These are phyloP conservation scores for Ustulina deusta DNA, from an alignment of 2,329 filamentous ascomycete genomes.

Conservation along the genomic window DNA sequence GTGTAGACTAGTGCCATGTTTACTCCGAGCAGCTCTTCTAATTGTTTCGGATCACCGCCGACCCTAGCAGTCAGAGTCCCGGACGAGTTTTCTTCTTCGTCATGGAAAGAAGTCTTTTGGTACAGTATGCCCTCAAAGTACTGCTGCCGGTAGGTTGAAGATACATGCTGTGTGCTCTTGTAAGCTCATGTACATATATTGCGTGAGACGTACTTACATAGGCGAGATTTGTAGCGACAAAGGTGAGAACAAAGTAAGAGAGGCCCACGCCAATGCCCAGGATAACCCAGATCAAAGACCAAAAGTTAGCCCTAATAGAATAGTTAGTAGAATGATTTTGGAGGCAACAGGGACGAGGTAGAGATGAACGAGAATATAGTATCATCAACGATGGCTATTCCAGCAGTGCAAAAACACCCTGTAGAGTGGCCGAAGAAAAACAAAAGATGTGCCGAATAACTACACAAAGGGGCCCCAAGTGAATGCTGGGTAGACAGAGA, in stretches of 20 bases:
- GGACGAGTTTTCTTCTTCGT: constrained; percentile 68
- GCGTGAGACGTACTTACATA: constrained; percentile 45
- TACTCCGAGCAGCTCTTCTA: constrained; percentile 72
- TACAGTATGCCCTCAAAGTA: constrained; percentile 71
- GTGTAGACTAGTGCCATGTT: constrained; percentile 73
- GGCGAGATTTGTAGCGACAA: constrained; percentile 60
- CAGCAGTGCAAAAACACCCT: background rate
- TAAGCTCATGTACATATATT: constrained; percentile 23
- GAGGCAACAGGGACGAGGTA: background rate
- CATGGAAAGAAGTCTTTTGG: constrained; percentile 71
- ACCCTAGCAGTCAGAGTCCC: constrained; percentile 70
- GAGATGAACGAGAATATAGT: background rate
- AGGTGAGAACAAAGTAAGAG: constrained; percentile 64
- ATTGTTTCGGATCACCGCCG: constrained; percentile 67
- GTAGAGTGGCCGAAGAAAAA: background rate
- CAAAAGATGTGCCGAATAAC: background rate
- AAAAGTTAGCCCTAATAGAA: constrained; percentile 62
- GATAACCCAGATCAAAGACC: constrained; percentile 74
- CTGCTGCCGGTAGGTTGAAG: constrained; percentile 67
- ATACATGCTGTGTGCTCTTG: constrained; percentile 54
- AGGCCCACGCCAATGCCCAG: constrained; percentile 66
- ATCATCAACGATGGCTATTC: background rate
- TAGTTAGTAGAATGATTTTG: constrained; percentile 12
- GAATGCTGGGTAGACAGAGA: background rate
- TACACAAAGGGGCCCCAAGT: background rate